Base-by-base conservation (phyloP, 2,329 filamentous ascomycete species). In the Phyllosticta ampelicida region DNA sequence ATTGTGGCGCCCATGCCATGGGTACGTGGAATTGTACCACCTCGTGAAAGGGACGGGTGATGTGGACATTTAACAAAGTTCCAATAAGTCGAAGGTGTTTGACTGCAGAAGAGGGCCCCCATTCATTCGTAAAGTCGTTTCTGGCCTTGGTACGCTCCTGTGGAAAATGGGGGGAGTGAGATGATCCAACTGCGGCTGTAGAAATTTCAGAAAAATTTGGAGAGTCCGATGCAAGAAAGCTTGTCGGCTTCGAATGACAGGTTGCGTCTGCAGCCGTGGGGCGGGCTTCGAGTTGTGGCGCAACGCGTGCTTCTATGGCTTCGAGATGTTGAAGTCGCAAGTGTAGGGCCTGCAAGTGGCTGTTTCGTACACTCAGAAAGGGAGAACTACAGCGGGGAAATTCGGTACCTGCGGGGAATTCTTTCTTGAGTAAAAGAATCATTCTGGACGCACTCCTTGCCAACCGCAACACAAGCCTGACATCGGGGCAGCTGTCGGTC, bases 401-500 rank as follows among this genome's bases (percentile, higher is more conserved):
- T 48, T 52, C 53, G n/a, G 23, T 29, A 59, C 57, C 57, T 59
- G 28, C 57, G 57, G 16, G 57, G 53, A 59, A 55, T 48, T 51
- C 52, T n/a, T 48, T 30, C 16, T 59, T 53, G 19, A 59, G 53
- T 26, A 59, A 59, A 53, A 21, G 51, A 53, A 44, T 59, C 57
- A 49, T 59, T 55, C 48, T 55, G 53, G 21, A 52, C 53, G 53
- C 57, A 59, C 20, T 55, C 57, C 48, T 49, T 53, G 48, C 52
- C 53, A 48, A 55, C 51, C 20, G 53, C 53, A 9, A 23, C n/a
- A 19, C 57, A 59, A n/a, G 57, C 53, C 53, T 59, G 57, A 53
- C 57, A 59, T 49, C 48, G 55, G 48, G 57, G 57, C 53, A 59
- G 48, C 53, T 55, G 48, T 49, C 57, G 57, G 49, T 59, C 57